Base-by-base conservation (phyloP, 202 grass and related monocot genomes). In the Zizania palustris region DNA sequence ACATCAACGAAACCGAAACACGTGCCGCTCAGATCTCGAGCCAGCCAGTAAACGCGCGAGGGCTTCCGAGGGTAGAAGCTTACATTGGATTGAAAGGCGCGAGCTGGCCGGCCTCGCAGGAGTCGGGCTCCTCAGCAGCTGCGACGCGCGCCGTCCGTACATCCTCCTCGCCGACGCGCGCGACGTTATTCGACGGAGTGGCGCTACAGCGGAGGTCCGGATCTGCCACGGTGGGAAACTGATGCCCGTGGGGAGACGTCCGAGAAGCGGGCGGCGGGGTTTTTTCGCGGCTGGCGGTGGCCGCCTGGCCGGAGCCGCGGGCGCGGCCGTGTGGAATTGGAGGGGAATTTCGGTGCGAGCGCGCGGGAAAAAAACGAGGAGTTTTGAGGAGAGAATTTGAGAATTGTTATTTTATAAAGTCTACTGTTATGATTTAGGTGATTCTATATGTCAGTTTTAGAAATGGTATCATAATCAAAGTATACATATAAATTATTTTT, bases 111-210 rank as follows among this genome's bases (percentile, higher is more conserved):
- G 87, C 69, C 76, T 99, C 96, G 11, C 85, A 90, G 67, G 83
- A 88, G 72, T 89, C 83, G 45, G 90, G 66, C 80, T 99, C 87
- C 68, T 86, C 59, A 90, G 74, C 70, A 95, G 81, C 68, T 95
- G 96, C 34, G 84, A 81, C n/a, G 91, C 91, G 59, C 91, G 75
- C 87, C 83, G 85, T 45, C 80, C 91, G 75, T 92, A 92, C 96
- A 95, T 99, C 76, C 61, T 84, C 45, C 58, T 37, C 18, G 28
- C 40, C 41, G 18, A 28, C 55, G 76, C 67, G 9, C 64, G 19
- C 46, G 67, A 93, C n/a, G 13, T 36, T 80, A 67, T 77, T 90
- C 58, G 88, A 59, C 65, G 37, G 62, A 87, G 65, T 60, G 44
- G 57, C 54, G 50, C 74, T 61, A 3, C 43, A 1, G 53, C 21